These are phyloP conservation scores for Cladosporium sp. DNA, from an alignment of 2,329 filamentous ascomycete genomes.

Conservation along the genomic window DNA sequence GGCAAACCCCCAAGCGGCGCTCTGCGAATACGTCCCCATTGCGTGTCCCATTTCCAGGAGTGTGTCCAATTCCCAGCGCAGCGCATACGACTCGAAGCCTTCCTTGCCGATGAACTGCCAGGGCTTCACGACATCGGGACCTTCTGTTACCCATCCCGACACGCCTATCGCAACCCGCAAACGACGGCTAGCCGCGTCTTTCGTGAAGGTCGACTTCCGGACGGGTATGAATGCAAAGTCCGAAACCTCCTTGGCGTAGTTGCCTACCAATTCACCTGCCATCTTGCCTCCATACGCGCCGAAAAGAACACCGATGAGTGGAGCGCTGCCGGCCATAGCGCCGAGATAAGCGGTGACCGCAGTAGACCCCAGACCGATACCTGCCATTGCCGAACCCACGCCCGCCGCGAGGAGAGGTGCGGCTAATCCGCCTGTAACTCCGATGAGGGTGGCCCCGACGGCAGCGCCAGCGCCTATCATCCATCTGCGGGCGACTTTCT, in stretches of 20 bases:
- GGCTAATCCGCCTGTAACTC: slow-evolving; percentile 66
- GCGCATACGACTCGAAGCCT: slow-evolving; percentile 67
- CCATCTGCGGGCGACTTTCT: slow-evolving; percentile 49
- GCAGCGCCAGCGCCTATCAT: slow-evolving; percentile 78
- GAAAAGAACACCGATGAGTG: slow-evolving; percentile 72
- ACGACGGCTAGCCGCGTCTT: slow-evolving; percentile 40
- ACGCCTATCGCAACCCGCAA: slow-evolving; percentile 70
- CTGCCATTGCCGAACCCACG: slow-evolving; percentile 66
- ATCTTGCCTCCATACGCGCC: slow-evolving; percentile 76
- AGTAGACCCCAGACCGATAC: slow-evolving; percentile 55
- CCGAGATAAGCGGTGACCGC: slow-evolving; percentile 68
- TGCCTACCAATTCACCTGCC: slow-evolving; percentile 72
- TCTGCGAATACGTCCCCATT: slow-evolving; percentile 66
- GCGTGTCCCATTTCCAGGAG: slow-evolving; percentile 67
- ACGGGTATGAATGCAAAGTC: slow-evolving; percentile 78
- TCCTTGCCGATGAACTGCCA: slow-evolving; percentile 63
- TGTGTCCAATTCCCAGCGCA: slow-evolving; percentile 72
- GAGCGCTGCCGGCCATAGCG: slow-evolving; percentile 65
- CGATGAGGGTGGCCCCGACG: slow-evolving; percentile 72
- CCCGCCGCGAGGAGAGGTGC: slow-evolving; percentile 66
- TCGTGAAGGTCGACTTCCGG: slow-evolving; percentile 35
- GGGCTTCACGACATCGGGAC: slow-evolving; percentile 61
- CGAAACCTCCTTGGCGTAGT: slow-evolving; percentile 72
- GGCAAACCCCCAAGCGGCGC: slow-evolving; percentile 65
- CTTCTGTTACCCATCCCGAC: slow-evolving; percentile 66